Evolutionary conservation across 257 asterid species (phyloP).

Genomic region (Rehmannia glutinosa): DNA sequence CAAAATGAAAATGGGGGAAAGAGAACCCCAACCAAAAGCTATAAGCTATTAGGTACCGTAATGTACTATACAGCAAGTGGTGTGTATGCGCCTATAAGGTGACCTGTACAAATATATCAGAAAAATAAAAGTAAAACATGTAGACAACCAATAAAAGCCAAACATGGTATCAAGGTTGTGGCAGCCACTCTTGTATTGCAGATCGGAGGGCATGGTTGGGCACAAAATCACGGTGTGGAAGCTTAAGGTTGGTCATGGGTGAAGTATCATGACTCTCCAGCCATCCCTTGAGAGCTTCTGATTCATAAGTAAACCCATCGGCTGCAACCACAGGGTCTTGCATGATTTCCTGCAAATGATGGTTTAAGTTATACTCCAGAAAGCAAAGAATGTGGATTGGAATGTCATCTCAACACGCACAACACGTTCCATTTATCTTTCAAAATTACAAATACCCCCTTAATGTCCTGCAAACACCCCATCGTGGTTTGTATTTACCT

Average conservation of each 20-base stretch:
- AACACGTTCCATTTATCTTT: neutral
- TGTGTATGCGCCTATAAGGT: slow-evolving; percentile 14
- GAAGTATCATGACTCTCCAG: slow-evolving; percentile 78
- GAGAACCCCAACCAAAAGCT: neutral
- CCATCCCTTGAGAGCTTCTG: slow-evolving; percentile 89
- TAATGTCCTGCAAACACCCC: no score
- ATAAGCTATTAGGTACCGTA: neutral
- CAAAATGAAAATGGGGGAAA: neutral
- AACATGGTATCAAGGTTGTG: slow-evolving; percentile 25
- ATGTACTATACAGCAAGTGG: slow-evolving; percentile 3
- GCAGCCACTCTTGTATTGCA: slow-evolving; percentile 91
- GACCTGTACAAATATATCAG: slow-evolving; percentile 5
- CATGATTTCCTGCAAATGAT: slow-evolving; percentile 69
- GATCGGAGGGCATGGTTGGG: slow-evolving; percentile 88
- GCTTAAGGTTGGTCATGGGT: slow-evolving; percentile 74
- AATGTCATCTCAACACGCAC: neutral
- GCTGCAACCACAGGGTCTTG: slow-evolving; percentile 92
- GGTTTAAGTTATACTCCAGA: neutral
- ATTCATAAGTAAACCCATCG: slow-evolving; percentile 85
- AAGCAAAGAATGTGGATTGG: neutral
- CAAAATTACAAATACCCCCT: neutral
- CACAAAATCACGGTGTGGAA: slow-evolving; percentile 50
- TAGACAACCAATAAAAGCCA: neutral
- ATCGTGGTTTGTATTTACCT: slow-evolving; percentile 15
- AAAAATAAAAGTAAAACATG: neutral